Percentiles rank a stretch among this genome's conserved stretches.
phyloP scores from a whole-genome alignment of 192 early-diverging fungal species.

The Obelidium mucronatum region DNA sequence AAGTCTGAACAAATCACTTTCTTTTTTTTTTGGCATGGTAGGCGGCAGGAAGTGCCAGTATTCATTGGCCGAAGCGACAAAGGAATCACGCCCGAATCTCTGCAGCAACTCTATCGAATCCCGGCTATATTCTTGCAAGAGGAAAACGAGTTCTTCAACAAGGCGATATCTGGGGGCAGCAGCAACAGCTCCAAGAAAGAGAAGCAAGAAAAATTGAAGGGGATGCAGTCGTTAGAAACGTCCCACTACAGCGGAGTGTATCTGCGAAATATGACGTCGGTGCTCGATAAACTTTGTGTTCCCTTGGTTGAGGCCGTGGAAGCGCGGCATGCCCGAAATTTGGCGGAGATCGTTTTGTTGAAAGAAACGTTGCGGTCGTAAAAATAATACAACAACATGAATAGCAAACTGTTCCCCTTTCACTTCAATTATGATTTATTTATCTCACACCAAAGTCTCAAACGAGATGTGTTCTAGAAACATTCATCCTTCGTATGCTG shows the following conservation, averaged over 20 bases:
- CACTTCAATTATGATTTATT: no score
- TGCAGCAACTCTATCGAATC: conserved; percentile 25
- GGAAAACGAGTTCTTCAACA: conserved; percentile 20
- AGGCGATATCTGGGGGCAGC: not conserved
- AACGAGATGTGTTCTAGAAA: no score
- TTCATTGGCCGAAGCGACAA: conserved; percentile 8
- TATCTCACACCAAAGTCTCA: no score
- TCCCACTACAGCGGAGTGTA: conserved; percentile 37
- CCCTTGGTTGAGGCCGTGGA: conserved; percentile 34
- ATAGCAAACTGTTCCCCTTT: no score
- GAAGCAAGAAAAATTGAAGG: not conserved
- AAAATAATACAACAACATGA: no score
- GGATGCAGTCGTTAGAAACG: no score
- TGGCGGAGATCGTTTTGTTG: conserved; percentile 30
- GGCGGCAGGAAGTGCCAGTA: conserved; percentile 34
- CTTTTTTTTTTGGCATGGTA: no score
- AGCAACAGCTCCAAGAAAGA: not conserved
- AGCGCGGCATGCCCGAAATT: conserved; percentile 36
- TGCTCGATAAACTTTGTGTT: conserved; percentile 40
- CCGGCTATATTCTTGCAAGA: conserved; percentile 3
- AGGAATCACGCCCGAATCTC: not conserved
- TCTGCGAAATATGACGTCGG: conserved; percentile 35
- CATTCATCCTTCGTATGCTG: no score
- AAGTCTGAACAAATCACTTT: not conserved
- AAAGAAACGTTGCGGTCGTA: not conserved